These are phyloP conservation scores for Pogostemon cablin DNA, from an alignment of 257 asterid species.

Conservation along the genomic window DNA sequence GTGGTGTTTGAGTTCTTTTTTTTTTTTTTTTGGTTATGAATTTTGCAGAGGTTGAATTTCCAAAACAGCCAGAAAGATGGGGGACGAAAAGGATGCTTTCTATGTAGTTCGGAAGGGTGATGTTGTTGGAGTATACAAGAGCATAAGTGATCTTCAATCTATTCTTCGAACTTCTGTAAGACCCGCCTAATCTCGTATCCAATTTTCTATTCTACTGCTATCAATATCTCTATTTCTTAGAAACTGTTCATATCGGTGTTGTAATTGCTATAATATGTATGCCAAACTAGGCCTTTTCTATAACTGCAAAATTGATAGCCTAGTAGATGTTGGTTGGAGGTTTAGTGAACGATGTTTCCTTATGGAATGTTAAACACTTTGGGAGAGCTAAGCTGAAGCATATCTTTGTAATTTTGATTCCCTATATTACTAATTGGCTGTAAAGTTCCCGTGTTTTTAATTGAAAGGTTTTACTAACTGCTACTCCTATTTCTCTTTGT, in stretches of 20 bases:
- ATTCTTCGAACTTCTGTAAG: slow-evolving; percentile 73
- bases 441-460: background rate
- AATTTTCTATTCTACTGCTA: slow-evolving; percentile 4
- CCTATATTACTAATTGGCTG: background rate
- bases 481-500: background rate
- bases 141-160: slow-evolving; percentile 84
- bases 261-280: slow-evolving; percentile 12
- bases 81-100: slow-evolving; percentile 84
- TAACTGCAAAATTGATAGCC: background rate
- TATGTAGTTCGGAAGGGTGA: slow-evolving; percentile 86
- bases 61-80: slow-evolving; percentile 48
- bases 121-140: slow-evolving; percentile 75
- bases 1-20: background rate
- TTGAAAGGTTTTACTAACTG: background rate
- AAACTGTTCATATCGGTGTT: slow-evolving; percentile 6
- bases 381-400: background rate
- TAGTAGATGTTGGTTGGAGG: slow-evolving; percentile 2
- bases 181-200: background rate
- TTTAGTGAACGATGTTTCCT: background rate
- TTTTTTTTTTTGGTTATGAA: background rate
- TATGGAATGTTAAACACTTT: background rate
- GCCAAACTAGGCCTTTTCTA: background rate
- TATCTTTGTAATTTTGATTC: background rate
- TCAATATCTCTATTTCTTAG: background rate
- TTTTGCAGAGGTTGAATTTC: slow-evolving; percentile 37